Percentiles rank a stretch among this genome's conserved stretches.
Evolutionary conservation across 176 grass and related monocot genomes (phyloP).

Genomic region (Rhynchospora tenuis): DNA sequence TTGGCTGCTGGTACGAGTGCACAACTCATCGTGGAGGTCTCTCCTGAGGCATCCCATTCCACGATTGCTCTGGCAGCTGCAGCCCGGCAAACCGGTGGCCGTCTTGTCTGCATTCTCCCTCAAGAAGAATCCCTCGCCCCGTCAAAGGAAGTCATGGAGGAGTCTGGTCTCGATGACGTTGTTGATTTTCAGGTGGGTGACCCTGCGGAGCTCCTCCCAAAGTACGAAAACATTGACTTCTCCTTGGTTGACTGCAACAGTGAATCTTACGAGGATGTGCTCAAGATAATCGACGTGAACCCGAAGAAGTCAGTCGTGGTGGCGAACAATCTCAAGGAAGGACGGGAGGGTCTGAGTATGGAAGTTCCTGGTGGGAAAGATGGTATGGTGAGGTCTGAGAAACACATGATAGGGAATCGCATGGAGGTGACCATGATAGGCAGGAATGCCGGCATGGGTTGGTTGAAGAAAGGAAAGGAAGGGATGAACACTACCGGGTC

Average conservation of each 20-base stretch:
- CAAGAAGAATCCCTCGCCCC: slow-evolving; percentile 21
- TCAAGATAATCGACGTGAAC: slow-evolving; percentile 34
- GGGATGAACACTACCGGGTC: neutral
- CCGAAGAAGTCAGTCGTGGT: slow-evolving; percentile 27
- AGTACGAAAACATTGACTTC: slow-evolving; percentile 44
- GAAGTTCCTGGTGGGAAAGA: neutral
- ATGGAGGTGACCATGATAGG: slow-evolving; percentile 46
- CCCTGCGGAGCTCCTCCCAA: slow-evolving; percentile 27
- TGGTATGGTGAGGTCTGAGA: slow-evolving; percentile 20
- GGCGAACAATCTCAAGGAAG: slow-evolving; percentile 27
- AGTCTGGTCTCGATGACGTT: slow-evolving; percentile 28
- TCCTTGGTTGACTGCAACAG: slow-evolving; percentile 33
- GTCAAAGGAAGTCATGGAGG: slow-evolving; percentile 33
- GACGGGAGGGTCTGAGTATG: slow-evolving; percentile 21
- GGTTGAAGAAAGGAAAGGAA: neutral
- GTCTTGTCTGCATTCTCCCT: slow-evolving; percentile 34
- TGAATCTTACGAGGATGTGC: slow-evolving; percentile 22
- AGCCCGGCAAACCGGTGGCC: slow-evolving; percentile 32
- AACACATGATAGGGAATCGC: slow-evolving; percentile 30
- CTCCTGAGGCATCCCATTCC: slow-evolving; percentile 33
- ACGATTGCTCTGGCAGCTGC: slow-evolving; percentile 36
- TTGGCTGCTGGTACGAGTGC: slow-evolving; percentile 36
- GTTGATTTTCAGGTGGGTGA: slow-evolving; percentile 39
- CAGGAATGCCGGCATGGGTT: slow-evolving; percentile 2
- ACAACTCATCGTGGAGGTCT: slow-evolving; percentile 36